Base-by-base conservation (phyloP, 768 basidiomycete genomes). In the Collybiopsis confluens region DNA sequence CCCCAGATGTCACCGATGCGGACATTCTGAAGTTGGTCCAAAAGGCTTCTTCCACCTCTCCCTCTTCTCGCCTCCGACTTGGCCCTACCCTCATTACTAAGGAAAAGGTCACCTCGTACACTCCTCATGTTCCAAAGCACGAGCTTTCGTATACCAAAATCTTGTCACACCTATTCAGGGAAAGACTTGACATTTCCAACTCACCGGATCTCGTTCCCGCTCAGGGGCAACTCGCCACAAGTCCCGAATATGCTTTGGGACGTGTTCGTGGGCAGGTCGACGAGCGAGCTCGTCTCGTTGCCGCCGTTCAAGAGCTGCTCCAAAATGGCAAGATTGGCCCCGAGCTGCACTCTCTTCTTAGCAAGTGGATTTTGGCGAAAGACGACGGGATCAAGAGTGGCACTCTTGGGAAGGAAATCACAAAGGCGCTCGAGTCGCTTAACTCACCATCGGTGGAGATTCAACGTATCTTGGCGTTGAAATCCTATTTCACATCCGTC, bases 171-270 rank as follows among this genome's bases (percentile, higher is more conserved):
- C 73, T 97, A 30, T 95, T 98, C 65, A 76, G 73, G 38, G 81
- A 85, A 7, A 81, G 90, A 2, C 73, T 98, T 1, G 86, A 94
- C 57, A 78, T 99, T 55, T 77, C 86, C 62, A 98, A 99, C 69
- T 84, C 88, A 2, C 94, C 92, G 0, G 73, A 80, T 40, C 77
- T 88, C 16, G 83, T 92, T 47, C 64, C 80, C 9, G 68, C 83
- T 13, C 80, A 88, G 54, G 93, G 92, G 10, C 72, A 79, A 42
- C 68, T 84, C 42, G 91, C 92, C 16, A 96, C 94, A 9, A 87
- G 80, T n/a, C 97, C 96, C 1, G 92, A 98, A 65, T 98, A 87
- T 64, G 96, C 97, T 0, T 79, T 98, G 33, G 96, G 97, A 11
- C 88, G 93, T 42, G 85, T 94, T 44, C 85, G 91, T 36, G 91